phyloP scores from a whole-genome alignment of 2,329 filamentous ascomycete species.

The Neobulgaria alba region DNA sequence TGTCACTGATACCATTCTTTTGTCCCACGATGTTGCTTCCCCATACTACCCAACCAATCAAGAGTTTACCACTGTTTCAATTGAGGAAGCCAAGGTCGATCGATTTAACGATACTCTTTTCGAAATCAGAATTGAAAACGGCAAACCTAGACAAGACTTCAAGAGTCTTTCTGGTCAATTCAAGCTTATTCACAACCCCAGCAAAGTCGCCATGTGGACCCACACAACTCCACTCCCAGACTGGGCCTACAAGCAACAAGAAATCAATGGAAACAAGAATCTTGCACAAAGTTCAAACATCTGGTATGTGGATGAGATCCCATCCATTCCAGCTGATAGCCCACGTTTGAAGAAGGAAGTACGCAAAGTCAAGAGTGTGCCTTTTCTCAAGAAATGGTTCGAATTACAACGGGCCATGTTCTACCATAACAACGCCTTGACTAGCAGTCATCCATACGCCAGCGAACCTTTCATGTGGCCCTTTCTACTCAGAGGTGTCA shows the following conservation, averaged over 20 bases:
- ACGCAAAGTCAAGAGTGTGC: constrained; percentile 70
- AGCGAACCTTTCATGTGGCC: constrained; percentile 96
- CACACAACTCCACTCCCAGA: constrained; percentile 92
- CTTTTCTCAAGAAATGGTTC: constrained; percentile 90
- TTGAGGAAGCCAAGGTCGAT: constrained; percentile 62
- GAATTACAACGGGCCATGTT: constrained; percentile 98
- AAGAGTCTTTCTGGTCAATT: constrained; percentile 88
- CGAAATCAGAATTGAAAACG: constrained; percentile 81
- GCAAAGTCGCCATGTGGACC: constrained; percentile 99
- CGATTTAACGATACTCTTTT: constrained; percentile 88
- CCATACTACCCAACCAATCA: constrained; percentile 96
- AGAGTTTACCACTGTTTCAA: constrained; percentile 80
- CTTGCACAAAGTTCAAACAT: constrained; percentile 81
- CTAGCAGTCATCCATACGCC: constrained; percentile 91
- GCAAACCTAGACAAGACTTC: constrained; percentile 74
- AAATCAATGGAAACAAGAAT: constrained; percentile 99
- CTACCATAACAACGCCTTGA: constrained; percentile 97
- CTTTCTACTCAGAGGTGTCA: constrained; percentile 92
- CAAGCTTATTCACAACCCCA: constrained; percentile 89
- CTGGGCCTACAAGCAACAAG: constrained; percentile 94
- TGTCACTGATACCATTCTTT: constrained; percentile 73
- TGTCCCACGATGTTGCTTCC: constrained; percentile 95
- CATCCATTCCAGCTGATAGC: constrained; percentile 60
- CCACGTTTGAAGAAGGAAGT: constrained; percentile 69
- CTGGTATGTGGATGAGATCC: constrained; percentile 88